These are phyloP conservation scores for Leucosporidium creatinivorum DNA, from an alignment of 768 basidiomycete genomes.

Conservation along the genomic window DNA sequence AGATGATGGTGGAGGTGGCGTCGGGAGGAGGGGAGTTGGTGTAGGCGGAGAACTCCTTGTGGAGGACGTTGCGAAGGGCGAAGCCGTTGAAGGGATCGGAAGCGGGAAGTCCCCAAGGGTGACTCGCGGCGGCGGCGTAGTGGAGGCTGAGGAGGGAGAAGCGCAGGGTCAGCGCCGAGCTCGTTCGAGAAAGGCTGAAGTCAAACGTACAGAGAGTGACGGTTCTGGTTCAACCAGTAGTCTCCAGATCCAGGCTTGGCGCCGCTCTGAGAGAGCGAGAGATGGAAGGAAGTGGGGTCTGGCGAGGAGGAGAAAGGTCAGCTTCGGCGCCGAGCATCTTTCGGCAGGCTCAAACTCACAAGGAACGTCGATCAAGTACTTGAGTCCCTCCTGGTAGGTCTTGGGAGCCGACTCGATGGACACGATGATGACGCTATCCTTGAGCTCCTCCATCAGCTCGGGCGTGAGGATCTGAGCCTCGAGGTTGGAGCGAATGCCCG, in stretches of 20 bases:
- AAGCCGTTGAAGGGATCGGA: constrained; percentile 33
- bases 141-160: background rate
- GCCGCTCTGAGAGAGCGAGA: constrained; percentile 7
- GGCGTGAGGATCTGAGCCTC: constrained; percentile 15
- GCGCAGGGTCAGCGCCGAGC: too few relatives aligned
- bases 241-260: constrained; percentile 11
- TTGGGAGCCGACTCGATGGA: constrained; percentile 31
- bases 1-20: constrained; percentile 11
- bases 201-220: constrained; percentile 16
- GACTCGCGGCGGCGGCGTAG: constrained; percentile 27
- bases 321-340: background rate
- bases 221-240: constrained; percentile 20
- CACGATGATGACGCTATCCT: constrained; percentile 21
- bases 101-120: constrained; percentile 30
- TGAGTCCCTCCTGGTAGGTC: constrained; percentile 15
- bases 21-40: background rate
- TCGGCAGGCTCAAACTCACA: constrained; percentile 7
- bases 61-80: constrained; percentile 24
- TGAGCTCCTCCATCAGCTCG: constrained; percentile 22
- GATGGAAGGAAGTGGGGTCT: constrained; percentile 32
- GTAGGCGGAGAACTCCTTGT: constrained; percentile 16
- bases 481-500: constrained; percentile 21
- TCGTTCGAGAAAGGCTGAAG: background rate
- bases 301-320: background rate
- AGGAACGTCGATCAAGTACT: constrained; percentile 30